These are phyloP conservation scores for Skeletonema marinoi DNA, from an alignment of 108 stramenopile species.

Conservation along the genomic window DNA sequence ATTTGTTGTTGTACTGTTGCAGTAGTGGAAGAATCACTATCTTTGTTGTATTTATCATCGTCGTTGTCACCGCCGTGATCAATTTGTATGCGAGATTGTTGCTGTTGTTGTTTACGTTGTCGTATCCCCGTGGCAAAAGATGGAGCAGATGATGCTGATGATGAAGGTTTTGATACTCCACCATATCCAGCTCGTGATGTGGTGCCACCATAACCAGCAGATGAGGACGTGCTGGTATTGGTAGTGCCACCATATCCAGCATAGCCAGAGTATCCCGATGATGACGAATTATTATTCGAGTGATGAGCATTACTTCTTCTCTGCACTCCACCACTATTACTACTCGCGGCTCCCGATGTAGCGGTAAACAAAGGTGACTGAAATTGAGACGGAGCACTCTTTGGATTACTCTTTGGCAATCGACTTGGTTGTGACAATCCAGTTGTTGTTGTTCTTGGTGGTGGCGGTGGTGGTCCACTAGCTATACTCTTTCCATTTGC, in stretches of 20 bases:
- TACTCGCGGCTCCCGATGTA: slow-evolving; percentile 21
- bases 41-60: slow-evolving; percentile 46
- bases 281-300: not conserved
- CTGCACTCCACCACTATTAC: not conserved
- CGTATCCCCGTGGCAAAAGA: slow-evolving; percentile 56
- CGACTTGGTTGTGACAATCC: slow-evolving; percentile 2
- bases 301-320: not conserved
- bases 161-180: not conserved
- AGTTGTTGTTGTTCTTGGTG: slow-evolving; percentile 5
- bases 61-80: slow-evolving; percentile 22
- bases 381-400: slow-evolving; percentile 21
- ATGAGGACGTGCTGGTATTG: not conserved
- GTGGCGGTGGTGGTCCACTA: not conserved
- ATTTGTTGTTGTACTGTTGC: slow-evolving; percentile 59
- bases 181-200: slow-evolving; percentile 7
- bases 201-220: too few species aligned
- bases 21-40: slow-evolving; percentile 24
- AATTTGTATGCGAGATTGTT: slow-evolving; percentile 19
- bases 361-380: slow-evolving; percentile 51
- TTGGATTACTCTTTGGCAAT: slow-evolving; percentile 9
- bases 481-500: not conserved
- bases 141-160: slow-evolving; percentile 17
- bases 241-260: slow-evolving; percentile 30
- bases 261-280: slow-evolving; percentile 16
- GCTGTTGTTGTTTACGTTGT: slow-evolving; percentile 53